These are phyloP conservation scores for Dioszegia crocea DNA, from an alignment of 768 basidiomycete genomes.

Conservation along the genomic window DNA sequence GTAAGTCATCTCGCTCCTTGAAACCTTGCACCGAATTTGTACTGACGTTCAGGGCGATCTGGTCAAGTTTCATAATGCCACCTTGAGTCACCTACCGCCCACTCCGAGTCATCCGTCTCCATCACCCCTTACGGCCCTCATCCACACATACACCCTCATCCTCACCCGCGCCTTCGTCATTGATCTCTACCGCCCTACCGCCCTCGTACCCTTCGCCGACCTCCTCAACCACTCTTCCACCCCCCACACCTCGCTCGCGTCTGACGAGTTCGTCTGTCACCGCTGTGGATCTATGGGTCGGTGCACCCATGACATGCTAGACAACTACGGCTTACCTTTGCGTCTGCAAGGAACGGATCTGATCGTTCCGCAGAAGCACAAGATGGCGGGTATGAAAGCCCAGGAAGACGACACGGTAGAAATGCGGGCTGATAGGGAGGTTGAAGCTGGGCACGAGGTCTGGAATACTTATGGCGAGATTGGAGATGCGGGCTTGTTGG, in stretches of 20 bases:
- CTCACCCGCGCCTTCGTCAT: conserved; percentile 78
- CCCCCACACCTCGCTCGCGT: conserved; percentile 19
- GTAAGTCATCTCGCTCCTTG: conserved; percentile 21
- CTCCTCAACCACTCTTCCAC: conserved; percentile 46
- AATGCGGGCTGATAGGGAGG: conserved; percentile 12
- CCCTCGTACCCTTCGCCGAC: conserved; percentile 83
- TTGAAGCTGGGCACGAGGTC: conserved; percentile 18
- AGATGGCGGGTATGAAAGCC: conserved; percentile 2
- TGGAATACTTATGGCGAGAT: conserved; percentile 19
- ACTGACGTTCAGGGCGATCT: conserved; percentile 2
- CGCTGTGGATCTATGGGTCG: conserved; percentile 16
- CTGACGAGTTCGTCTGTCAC: conserved; percentile 21
- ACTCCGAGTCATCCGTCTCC: conserved; percentile 17
- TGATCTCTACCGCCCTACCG: conserved; percentile 72
- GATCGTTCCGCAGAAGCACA: background rate
- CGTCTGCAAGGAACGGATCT: background rate
- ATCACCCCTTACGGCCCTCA: conserved; percentile 51
- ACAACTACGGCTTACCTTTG: background rate
- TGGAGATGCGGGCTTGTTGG: conserved; percentile 18
- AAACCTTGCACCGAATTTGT: background rate
- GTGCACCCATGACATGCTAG: conserved; percentile 9
- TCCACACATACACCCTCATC: conserved; percentile 63
- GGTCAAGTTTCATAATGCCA: background rate
- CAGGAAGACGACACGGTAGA: conserved; percentile 15
- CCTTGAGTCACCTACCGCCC: conserved; percentile 12